phyloP scores from a whole-genome alignment of 139 green algal genomes.

The Chlorella sp. region DNA sequence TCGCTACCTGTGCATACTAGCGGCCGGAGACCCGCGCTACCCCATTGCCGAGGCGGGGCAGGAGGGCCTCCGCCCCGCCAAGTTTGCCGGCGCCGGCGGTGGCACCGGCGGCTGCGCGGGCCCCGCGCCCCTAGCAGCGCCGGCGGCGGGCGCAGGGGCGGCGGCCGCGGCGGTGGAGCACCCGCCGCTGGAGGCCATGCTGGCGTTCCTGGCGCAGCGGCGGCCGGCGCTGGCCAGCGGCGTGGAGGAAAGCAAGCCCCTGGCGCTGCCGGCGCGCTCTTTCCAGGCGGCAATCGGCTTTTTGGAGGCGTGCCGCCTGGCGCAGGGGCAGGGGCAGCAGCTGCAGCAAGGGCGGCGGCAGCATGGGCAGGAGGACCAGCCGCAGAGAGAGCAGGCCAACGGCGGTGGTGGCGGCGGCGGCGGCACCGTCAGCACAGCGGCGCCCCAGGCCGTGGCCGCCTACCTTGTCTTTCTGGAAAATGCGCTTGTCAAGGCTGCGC shows the following conservation, averaged over 20 bases:
- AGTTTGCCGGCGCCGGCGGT: background rate
- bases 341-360: background rate
- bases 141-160: too few relatives aligned
- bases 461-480: constrained; percentile 55
- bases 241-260: too few relatives aligned
- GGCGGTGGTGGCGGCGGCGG: background rate
- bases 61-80: constrained; percentile 39
- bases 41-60: constrained; percentile 51
- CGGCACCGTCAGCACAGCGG: background rate
- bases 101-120: background rate
- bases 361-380: background rate
- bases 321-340: too few relatives aligned
- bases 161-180: too few relatives aligned
- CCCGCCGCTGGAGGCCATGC: too few relatives aligned
- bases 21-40: constrained; percentile 60
- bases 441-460: background rate
- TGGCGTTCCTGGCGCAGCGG: too few relatives aligned
- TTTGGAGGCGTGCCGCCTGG: too few relatives aligned
- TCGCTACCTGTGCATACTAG: constrained; percentile 64
- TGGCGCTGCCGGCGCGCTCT: too few relatives aligned
- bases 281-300: too few relatives aligned
- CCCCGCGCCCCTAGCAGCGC: too few relatives aligned
- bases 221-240: too few relatives aligned
- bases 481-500: constrained; percentile 46
- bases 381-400: background rate